These are phyloP conservation scores for Aspergillus sojae DNA, from an alignment of 2,329 filamentous ascomycete genomes.

Conservation along the genomic window DNA sequence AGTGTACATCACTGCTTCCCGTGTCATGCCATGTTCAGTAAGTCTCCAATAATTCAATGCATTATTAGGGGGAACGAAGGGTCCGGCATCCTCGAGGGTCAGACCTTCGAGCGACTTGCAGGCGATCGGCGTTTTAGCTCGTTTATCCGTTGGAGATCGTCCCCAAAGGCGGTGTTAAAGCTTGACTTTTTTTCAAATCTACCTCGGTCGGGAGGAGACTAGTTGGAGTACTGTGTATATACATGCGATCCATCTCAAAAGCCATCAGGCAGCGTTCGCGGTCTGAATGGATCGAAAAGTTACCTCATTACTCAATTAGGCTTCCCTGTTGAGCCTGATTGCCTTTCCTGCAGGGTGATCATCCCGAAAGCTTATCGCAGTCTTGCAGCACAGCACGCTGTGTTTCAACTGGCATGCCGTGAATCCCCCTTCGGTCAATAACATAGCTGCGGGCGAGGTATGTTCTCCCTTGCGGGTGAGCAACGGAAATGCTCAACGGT, in stretches of 20 bases:
- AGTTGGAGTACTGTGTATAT: background rate
- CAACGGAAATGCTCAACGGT: background rate
- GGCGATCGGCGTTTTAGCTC: constrained; percentile 6
- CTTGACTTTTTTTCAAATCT: background rate
- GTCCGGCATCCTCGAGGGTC: background rate
- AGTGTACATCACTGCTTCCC: background rate
- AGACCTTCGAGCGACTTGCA: constrained; percentile 5
- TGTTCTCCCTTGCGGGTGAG: background rate
- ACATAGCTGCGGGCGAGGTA: background rate
- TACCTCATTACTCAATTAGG: no score
- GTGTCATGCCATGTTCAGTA: background rate
- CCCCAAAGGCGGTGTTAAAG: background rate
- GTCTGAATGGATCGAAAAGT: background rate
- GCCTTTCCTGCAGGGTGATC: background rate
- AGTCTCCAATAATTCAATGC: background rate
- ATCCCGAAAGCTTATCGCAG: background rate
- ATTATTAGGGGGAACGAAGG: background rate
- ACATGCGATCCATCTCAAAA: background rate
- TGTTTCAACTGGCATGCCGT: background rate
- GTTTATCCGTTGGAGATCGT: constrained; percentile 1
- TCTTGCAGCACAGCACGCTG: background rate
- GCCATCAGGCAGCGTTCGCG: background rate
- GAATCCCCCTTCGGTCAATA: background rate
- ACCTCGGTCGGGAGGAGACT: background rate
- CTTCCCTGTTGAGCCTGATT: no score